These are phyloP conservation scores for Pichia eremophila DNA, from an alignment of 805 yeast species.

Conservation along the genomic window DNA sequence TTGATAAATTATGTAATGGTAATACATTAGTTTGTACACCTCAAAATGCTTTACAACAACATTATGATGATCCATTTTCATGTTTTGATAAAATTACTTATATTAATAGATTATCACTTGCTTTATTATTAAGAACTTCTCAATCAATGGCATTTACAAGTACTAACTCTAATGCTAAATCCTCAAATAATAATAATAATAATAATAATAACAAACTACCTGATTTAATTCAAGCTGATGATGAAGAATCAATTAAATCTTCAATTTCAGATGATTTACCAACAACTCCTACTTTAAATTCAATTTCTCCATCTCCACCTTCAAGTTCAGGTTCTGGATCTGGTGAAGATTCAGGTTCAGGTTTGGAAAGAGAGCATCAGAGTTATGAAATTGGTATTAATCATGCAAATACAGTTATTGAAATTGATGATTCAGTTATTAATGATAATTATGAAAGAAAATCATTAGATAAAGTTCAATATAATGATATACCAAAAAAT, in stretches of 20 bases:
- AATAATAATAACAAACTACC: background rate
- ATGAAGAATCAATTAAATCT: background rate
- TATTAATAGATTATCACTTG: constrained; percentile 22
- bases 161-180: background rate
- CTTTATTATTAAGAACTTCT: constrained; percentile 15
- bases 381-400: background rate
- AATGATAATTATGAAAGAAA: background rate
- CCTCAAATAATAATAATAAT: background rate
- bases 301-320: background rate
- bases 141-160: constrained; percentile 2
- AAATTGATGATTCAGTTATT: background rate
- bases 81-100: constrained; percentile 18
- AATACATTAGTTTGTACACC: constrained; percentile 20
- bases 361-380: no score
- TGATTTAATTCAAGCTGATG: background rate
- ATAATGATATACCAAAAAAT: constrained; percentile 13
- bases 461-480: background rate
- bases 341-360: background rate
- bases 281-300: background rate
- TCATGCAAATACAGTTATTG: background rate
- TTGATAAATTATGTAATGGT: constrained; percentile 16
- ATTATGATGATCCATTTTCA: constrained; percentile 22
- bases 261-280: background rate
- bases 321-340: background rate
- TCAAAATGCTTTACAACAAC: constrained; percentile 13